Evolutionary conservation across 805 yeast genomes (phyloP).

Genomic region (Pichia scutulata): DNA sequence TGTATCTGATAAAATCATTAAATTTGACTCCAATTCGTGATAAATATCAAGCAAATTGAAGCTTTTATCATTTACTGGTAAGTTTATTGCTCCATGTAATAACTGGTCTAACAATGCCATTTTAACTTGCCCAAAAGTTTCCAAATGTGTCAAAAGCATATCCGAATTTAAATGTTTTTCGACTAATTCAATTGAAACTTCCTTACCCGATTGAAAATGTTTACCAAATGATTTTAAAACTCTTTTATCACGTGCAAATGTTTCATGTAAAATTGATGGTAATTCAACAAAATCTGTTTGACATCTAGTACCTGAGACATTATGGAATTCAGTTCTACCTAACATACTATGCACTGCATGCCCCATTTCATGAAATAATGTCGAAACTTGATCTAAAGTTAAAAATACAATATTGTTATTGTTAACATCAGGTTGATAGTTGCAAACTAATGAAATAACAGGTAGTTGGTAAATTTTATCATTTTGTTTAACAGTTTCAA

Average conservation of each 20-base stretch:
- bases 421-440: slow-evolving; percentile 44
- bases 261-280: slow-evolving; percentile 95
- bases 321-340: slow-evolving; percentile 84
- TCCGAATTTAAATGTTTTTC: slow-evolving; percentile 43
- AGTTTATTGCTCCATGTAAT: slow-evolving; percentile 46
- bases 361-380: slow-evolving; percentile 97
- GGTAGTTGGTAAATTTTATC: slow-evolving; percentile 70
- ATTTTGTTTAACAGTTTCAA: slow-evolving; percentile 27
- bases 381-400: slow-evolving; percentile 75
- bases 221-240: slow-evolving; percentile 67
- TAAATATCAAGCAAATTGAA: slow-evolving; percentile 57
- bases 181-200: slow-evolving; percentile 39
- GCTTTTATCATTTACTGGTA: slow-evolving; percentile 23
- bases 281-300: slow-evolving; percentile 94
- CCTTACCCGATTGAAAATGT: slow-evolving; percentile 61
- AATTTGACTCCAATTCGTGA: slow-evolving; percentile 52
- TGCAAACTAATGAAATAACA: slow-evolving; percentile 82
- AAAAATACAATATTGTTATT: slow-evolving; percentile 39
- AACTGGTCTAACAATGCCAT: slow-evolving; percentile 86
- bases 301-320: slow-evolving; percentile 91
- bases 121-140: slow-evolving; percentile 77
- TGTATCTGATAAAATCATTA: slow-evolving; percentile 58
- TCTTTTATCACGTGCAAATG: slow-evolving; percentile 74
- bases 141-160: slow-evolving; percentile 54
- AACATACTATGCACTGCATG: slow-evolving; percentile 98